Evolutionary conservation across 78 protist genomes (phyloP), one percentile per base, ranked within the genome.

Genomic region (Emiliania huxleyi): DNA sequence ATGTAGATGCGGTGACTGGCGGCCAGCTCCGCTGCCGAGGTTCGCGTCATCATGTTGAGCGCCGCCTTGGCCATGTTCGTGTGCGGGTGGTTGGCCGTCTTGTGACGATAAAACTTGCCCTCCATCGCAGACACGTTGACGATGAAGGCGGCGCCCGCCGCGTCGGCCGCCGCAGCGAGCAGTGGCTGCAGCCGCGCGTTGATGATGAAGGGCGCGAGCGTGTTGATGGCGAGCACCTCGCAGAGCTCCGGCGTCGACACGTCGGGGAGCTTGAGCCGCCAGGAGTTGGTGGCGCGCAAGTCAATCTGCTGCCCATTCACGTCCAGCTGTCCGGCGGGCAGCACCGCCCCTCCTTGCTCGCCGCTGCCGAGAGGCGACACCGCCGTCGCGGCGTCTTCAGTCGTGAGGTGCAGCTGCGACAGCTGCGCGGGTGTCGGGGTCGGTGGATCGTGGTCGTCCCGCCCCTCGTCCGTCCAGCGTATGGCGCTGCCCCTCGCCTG

Each of bases 21-120:
- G 1, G 98, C 97, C 19, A 87, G 89, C 29, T 95, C 97, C 8
- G 0, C 62, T 5, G 97, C 97, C 22, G 81, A 26, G 11, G 99
- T 98, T 35, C 99, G 94, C 29, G 98, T 97, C 93, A 95, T 90
- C 99, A 98, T 98, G 95, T 98, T 98, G 87, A 98, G 97, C 40
- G 98, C 95, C 25, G 96, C 97, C 94, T 97, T 98, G 75, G 98
- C 98, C 99, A 98, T 98, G 96, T 98, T 98, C 55, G 98, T 98
- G 97, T 98, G 99, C 77, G 98, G 97, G 93, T 98, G 99, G 43
- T 81, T 35, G 29, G 97, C 55, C 75, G 93, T 77, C 95, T 97
- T 97, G 85, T 73, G 43, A 25, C 96, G 92, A 48, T 69, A 88
- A 85, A 95, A 96, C 87, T 93, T 90, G 69, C 97, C 94, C 88